phyloP scores from a whole-genome alignment of 1,284 basidiomycete species.

The Moesziomyces antarcticus region DNA sequence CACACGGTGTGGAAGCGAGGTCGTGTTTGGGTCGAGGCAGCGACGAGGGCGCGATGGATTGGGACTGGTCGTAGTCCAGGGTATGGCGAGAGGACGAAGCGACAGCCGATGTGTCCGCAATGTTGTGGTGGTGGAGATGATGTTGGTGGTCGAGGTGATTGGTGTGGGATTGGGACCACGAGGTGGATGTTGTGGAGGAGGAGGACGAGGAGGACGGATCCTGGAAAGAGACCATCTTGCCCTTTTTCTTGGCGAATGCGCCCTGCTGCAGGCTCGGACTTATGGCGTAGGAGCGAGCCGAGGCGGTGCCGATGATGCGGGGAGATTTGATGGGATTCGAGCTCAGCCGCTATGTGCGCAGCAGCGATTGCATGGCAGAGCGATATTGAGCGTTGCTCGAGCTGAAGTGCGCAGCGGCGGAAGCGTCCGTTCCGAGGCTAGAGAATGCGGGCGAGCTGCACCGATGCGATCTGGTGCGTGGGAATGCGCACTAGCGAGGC shows the following conservation, averaged over 20 bases:
- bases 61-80: conserved; percentile 6
- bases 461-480: conserved; percentile 6
- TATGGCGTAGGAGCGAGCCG: too few relatives aligned
- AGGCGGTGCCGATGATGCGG: neutral
- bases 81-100: conserved; percentile 32
- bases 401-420: conserved; percentile 10
- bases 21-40: conserved; percentile 1
- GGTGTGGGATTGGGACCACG: neutral
- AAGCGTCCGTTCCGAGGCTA: conserved; percentile 14
- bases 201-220: conserved; percentile 2
- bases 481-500: conserved; percentile 5
- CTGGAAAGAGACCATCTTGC: conserved; percentile 11
- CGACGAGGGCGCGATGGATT: neutral
- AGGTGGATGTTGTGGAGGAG: conserved; percentile 2
- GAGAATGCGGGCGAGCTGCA: conserved; percentile 1
- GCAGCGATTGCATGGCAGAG: conserved; percentile 21
- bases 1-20: neutral
- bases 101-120: conserved; percentile 1
- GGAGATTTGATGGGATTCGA: conserved; percentile 6
- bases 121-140: conserved; percentile 4
- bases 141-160: conserved; percentile 2
- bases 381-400: neutral
- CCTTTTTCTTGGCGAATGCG: conserved; percentile 1
- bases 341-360: conserved; percentile 18
- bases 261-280: neutral